Conservation (phyloP, 139 green algal genomes). For the Microglena sp. region DNA sequence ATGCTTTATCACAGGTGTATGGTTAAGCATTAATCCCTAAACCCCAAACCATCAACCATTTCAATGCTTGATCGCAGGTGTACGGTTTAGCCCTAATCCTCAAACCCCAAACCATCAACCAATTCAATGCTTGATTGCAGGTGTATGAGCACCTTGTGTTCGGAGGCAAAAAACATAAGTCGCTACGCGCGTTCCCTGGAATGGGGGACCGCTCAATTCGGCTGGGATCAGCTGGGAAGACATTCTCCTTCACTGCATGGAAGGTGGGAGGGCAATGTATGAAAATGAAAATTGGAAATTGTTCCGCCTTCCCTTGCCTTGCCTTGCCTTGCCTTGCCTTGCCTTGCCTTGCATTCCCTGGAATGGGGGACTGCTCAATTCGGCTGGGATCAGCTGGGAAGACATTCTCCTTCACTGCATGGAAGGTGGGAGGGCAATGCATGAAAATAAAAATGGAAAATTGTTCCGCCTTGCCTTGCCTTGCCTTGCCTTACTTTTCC, state of each 20-base stretch:
- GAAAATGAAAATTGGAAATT: background rate
- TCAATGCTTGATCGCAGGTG: no score
- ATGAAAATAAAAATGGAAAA: background rate
- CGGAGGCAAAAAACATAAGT: conserved; percentile 42
- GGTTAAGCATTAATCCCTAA: no score
- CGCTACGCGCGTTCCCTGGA: conserved; percentile 44
- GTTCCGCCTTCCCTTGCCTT: background rate
- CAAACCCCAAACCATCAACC: background rate
- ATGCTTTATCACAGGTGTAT: no score
- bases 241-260: conserved; percentile 76
- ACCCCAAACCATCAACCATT: no score
- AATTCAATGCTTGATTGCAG: background rate
- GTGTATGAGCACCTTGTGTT: conserved; percentile 69
- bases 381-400: conserved; percentile 69
- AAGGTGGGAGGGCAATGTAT: conserved; percentile 47
- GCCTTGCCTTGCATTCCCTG: background rate
- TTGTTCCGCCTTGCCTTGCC: background rate
- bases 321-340: background rate
- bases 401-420: conserved; percentile 76
- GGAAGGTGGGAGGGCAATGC: conserved; percentile 50
- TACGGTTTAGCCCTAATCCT: no score
- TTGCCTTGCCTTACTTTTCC: background rate
- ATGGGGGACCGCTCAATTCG: conserved; percentile 58
- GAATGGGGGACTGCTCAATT: conserved; percentile 51
- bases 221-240: conserved; percentile 73